Percentiles rank a stretch among this genome's conserved stretches.
Conservation (phyloP, 148 eudicot species). For the Heliamphora exappendiculata region DNA sequence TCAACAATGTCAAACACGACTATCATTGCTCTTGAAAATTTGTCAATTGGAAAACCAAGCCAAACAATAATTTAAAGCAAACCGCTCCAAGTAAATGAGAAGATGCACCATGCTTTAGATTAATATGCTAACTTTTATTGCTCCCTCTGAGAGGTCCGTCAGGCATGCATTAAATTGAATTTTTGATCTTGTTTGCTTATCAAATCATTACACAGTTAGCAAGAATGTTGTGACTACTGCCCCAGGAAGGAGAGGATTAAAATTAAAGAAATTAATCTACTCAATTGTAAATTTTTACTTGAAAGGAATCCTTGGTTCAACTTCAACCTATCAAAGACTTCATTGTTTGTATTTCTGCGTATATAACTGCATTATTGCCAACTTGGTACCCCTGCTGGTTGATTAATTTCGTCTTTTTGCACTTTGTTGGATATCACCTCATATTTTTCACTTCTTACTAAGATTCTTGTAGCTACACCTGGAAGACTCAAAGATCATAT, state of each 20-base stretch:
- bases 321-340: not conserved
- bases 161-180: not conserved
- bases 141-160: not conserved
- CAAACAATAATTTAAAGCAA: no score
- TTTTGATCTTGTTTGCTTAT: not conserved
- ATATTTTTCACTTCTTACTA: conserved; percentile 11
- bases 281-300: not conserved
- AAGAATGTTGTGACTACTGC: not conserved
- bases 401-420: conserved; percentile 10
- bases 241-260: not conserved
- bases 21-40: no score
- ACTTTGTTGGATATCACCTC: not conserved
- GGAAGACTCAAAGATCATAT: conserved; percentile 89
- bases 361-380: not conserved
- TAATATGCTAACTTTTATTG: not conserved
- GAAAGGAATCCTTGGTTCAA: not conserved
- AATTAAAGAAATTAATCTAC: not conserved
- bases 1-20: no score
- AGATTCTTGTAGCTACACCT: conserved; percentile 98
- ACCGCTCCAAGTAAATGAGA: no score
- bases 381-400: not conserved
- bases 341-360: not conserved
- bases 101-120: not conserved
- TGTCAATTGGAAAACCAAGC: no score
- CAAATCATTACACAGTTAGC: not conserved